These are phyloP conservation scores for Tricladium varicosporioides DNA, from an alignment of 2,329 filamentous ascomycete genomes.

Conservation along the genomic window DNA sequence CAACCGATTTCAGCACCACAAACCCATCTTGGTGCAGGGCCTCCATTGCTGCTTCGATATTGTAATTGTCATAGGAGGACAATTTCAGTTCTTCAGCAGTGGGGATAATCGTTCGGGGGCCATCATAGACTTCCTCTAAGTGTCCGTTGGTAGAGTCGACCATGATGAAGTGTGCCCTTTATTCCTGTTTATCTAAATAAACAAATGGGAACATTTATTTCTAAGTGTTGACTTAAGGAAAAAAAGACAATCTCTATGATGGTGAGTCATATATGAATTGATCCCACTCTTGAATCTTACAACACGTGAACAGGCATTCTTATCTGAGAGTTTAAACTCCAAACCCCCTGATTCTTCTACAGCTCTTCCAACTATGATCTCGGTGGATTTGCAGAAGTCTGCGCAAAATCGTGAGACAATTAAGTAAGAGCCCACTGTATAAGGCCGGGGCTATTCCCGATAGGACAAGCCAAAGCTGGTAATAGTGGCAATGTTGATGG, in stretches of 20 bases:
- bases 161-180: background rate
- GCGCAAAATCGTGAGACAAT: background rate
- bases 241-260: no score
- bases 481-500: background rate
- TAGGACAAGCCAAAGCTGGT: background rate
- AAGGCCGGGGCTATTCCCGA: background rate
- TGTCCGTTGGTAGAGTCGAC: background rate
- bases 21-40: conserved; percentile 38
- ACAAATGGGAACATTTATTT: no score
- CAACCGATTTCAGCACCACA: conserved; percentile 37
- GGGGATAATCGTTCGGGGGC: conserved; percentile 22
- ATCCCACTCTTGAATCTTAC: no score
- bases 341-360: no score
- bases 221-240: no score
- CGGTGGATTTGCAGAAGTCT: no score
- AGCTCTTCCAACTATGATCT: no score
- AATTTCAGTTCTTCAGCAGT: conserved; percentile 27
- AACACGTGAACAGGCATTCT: no score
- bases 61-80: conserved; percentile 27
- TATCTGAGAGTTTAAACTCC: no score
- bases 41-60: conserved; percentile 36
- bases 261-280: no score
- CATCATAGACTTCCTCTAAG: conserved; percentile 12
- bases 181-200: background rate
- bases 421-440: background rate